Base-by-base conservation (phyloP, 192 early-diverging fungal species). In the Entomortierella parvispora region DNA sequence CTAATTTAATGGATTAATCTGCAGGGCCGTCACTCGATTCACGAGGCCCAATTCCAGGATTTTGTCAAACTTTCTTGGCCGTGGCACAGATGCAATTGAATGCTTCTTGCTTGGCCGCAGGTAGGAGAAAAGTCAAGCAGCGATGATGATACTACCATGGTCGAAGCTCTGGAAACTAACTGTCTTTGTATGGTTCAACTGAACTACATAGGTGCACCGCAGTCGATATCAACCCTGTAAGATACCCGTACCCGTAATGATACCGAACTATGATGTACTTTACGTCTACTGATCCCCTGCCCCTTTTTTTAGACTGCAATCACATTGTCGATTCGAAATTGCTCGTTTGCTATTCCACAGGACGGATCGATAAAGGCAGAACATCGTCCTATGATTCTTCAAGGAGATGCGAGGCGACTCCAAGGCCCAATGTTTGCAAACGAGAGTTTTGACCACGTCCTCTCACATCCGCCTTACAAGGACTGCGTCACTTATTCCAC, bases 391-490 rank as follows among this genome's bases (percentile, higher is more conserved):
- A 89, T 92, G 11, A 89, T 97, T 46, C 82, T 95, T 33, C 90
- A 92, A 58, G 92, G 89, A 23, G 96, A 97, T 70, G 89, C 96
- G 7, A 85, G 96, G 26, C 58, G 86, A 28, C 79, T 97, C 42
- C 54, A 62, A 8, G 87, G 85, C 8, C 75, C 88, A 2, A 81
- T 94, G 56, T 92, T 95, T 58, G 90, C 84, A 59, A 80, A 81
- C 23, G 92, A 92, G 31, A 84, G 83, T 18, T 97, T 92, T 69
- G 94, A 96, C 77, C 94, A 96, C 62, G 84, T 97, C 7, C 84
- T 97, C 29, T 94, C 93, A 12, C 96, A 97, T 62, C 96, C 96
- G 46, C 96, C 96, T 4, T 97, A 97, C 80, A 97, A 97, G 79
- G 94, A 96, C 71, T 96, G 94, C 64, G 93, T 96, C 1, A 83